These are phyloP conservation scores for Sechiopsis laciniata DNA, from an alignment of 306 rosid genomes.

Conservation along the genomic window DNA sequence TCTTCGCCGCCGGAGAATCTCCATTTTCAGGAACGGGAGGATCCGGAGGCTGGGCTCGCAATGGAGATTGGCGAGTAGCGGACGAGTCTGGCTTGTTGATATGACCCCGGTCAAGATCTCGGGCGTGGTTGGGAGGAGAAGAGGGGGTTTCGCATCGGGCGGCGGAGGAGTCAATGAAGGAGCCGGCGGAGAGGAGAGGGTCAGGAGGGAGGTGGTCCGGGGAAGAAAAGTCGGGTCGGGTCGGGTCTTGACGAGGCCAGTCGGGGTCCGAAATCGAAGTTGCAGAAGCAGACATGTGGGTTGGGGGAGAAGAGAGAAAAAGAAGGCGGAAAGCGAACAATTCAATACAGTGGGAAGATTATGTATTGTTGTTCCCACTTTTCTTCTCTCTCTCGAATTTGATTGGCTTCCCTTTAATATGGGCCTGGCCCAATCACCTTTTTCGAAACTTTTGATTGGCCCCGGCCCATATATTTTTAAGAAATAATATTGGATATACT, in stretches of 20 bases:
- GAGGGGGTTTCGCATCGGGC: neutral
- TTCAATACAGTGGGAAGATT: neutral
- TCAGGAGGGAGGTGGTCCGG: constrained; percentile 22
- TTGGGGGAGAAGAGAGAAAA: neutral
- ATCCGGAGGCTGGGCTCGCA: neutral
- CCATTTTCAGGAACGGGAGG: constrained; percentile 2
- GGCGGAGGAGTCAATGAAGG: constrained; percentile 32
- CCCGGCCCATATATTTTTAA: neutral
- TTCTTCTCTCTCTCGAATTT: neutral
- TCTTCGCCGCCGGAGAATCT: constrained; percentile 21
- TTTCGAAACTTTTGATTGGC: neutral
- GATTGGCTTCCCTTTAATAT: neutral
- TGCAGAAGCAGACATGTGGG: constrained; percentile 17
- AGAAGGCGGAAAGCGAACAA: neutral
- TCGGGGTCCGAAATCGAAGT: constrained; percentile 19
- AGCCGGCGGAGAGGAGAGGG: constrained; percentile 42
- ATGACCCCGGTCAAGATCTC: neutral
- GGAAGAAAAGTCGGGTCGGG: constrained; percentile 5
- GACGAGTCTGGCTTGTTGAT: neutral
- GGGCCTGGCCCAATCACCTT: constrained; percentile 4
- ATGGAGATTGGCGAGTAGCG: constrained; percentile 16
- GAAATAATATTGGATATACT: no score
- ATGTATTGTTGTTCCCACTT: neutral
- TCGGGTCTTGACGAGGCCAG: constrained; percentile 6
- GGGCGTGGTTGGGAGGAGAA: neutral